Base-by-base conservation (phyloP, 176 grass and related monocot genomes). In the Zizania latifolia region DNA sequence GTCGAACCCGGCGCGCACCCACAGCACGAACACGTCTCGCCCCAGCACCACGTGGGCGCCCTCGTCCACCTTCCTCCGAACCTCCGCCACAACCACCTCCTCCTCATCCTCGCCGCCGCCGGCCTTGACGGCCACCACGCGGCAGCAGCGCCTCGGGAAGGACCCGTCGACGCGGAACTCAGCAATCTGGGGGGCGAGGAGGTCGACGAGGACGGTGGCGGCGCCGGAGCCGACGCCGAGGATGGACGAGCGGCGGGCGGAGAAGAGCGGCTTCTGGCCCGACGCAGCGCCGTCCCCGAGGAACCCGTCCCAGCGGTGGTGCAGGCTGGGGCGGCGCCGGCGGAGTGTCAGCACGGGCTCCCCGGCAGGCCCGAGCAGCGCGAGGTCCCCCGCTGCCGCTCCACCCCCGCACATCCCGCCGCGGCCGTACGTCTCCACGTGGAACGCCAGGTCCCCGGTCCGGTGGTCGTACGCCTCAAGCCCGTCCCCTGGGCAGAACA, bases 261-360 rank as follows among this genome's bases (percentile, higher is more conserved):
- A 81, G 86, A 99, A 99, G 31, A 92, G 34, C 8, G 95, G 91
- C 82, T 90, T 90, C 93, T 80, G 75, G 0, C 80, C 80, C 1
- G 57, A 35, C 10, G 56, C 85, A 4, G 30, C 29, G 66, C 72
- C 80, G 82, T 94, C 95, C 1, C 95, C 95, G 2, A 83, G 60
- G 85, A 90, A 99, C 8, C 89, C 95, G 56, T 99, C 95, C 95
- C 95, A 99, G 62, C 95, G 82, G 43, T 88, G 72, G 82, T 94
- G 95, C 79, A 99, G 81, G 85, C 95, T 99, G 34, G 91, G 95
- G 41, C 95, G 70, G 84, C 82, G 89, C 13, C 89, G 71, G 39
- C 91, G 86, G 19, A 99, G 69, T 4, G 95, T 88, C 16, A 99
- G 82, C 23, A 99, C 76, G 53, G 95, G 68, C 27, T 75, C 54